Evolutionary conservation across 1,139 yeast genomes (phyloP).

Genomic region (Debaryomyces sp.): DNA sequence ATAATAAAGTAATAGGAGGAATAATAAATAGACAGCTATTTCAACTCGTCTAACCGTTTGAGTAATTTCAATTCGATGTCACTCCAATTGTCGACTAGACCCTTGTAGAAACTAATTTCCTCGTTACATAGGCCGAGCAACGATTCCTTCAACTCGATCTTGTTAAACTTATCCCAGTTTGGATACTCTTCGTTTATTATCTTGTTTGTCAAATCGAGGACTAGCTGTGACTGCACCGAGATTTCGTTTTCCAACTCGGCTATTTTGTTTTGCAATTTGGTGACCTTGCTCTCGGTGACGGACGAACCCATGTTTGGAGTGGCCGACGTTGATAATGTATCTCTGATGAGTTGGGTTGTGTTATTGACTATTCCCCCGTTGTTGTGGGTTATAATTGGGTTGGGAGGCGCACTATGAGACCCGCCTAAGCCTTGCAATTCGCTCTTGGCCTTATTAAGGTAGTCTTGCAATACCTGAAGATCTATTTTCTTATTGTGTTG

Average conservation of each 20-base stretch:
- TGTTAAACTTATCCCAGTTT: conserved; percentile 79
- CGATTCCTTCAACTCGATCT: conserved; percentile 72
- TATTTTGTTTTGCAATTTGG: conserved; percentile 35
- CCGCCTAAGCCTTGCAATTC: conserved; percentile 67
- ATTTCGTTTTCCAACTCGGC: conserved; percentile 54
- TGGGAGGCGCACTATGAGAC: conserved; percentile 33
- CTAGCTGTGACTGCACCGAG: conserved; percentile 49
- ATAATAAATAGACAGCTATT: conserved; percentile 4
- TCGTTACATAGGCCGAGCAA: conserved; percentile 72
- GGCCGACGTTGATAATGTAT: conserved; percentile 49
- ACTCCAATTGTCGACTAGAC: conserved; percentile 74
- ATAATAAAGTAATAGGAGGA: neutral
- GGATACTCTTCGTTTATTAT: conserved; percentile 81
- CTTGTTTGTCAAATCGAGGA: conserved; percentile 63
- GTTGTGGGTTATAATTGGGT: conserved; percentile 28
- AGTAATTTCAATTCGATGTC: conserved; percentile 52
- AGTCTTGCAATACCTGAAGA: conserved; percentile 81
- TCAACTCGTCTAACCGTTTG: conserved; percentile 40
- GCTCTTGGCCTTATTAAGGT: conserved; percentile 65
- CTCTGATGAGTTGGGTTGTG: conserved; percentile 49
- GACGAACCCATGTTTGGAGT: conserved; percentile 45
- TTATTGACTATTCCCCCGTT: conserved; percentile 43
- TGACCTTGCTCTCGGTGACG: conserved; percentile 37
- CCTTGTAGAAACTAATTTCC: conserved; percentile 74
- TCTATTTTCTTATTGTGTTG: conserved; percentile 93